Base-by-base conservation (phyloP, 306 rosid species). In the Psophocarpus tetragonolobus region DNA sequence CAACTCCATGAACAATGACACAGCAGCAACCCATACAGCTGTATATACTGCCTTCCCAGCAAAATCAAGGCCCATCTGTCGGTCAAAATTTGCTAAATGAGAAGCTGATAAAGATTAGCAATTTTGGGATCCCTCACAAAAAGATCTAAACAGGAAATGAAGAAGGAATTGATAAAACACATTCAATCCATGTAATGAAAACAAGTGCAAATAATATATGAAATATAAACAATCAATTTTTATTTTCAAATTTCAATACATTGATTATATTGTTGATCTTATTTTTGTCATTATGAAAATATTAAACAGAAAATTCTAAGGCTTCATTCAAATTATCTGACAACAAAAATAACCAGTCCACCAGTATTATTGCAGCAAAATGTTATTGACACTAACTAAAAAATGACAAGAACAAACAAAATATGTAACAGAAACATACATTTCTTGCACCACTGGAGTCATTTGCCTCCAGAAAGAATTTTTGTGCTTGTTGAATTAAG, bases 11-110 rank as follows among this genome's bases (percentile, higher is more conserved):
- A 96, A 96, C 85, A 92, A 85, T 60, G 98, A 91, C 74, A 91
- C 87, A 23, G 98, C 99, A 84, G 98, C 99, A 87, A 96, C 89
- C 99, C 99, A 96, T 45, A 96, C 98, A 35, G 93, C 96, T 70
- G 93, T 65, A 86, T 91, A 92, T 65, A 96, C 80, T 33, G 97
- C 97, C 81, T 96, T 96, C 85, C 98, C 98, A 33, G 97, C 97
- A 76, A 96, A 95, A 90, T 84, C 88, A 82, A 92, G 84, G 80
- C 98, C 98, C 99, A 92, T 82, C 98, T 96, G 85, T 69, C 71
- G 84, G 63, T 76, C 56, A 69, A 63, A 41, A 45, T 73, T 58
- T 30, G 26, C 21, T 60, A 79, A 64, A 68, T 39, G 81, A 61
- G 75, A 44, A 36, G 71, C 68, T 17, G 70, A 21, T 30, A 21